Conservation (phyloP, 331 rosid species). For the Acacia concinna region DNA sequence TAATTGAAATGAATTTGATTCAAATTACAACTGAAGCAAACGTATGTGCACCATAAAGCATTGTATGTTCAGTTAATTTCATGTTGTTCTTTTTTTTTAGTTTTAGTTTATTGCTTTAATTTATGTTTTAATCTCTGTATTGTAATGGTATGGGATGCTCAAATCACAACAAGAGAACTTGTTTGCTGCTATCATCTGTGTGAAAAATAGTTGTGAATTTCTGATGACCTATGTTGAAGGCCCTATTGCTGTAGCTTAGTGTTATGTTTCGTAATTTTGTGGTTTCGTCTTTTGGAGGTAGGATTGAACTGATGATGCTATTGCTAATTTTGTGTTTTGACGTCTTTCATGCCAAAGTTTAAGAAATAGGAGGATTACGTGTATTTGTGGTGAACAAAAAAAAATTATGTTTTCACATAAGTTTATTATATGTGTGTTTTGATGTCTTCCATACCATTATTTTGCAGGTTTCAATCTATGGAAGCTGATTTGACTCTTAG, state of each 20-base stretch:
- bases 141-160: constrained; percentile 35
- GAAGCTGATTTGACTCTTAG: no score
- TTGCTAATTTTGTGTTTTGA: constrained; percentile 2
- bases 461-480: not conserved
- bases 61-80: no score
- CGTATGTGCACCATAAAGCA: no score
- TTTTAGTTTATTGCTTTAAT: no score
- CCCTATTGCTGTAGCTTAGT: constrained; percentile 25
- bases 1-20: no score
- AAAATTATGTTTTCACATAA: no score
- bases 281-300: not conserved
- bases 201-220: not conserved
- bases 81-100: no score
- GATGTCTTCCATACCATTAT: no score
- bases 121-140: no score
- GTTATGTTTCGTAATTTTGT: constrained; percentile 23
- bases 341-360: constrained; percentile 1
- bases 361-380: constrained; percentile 6
- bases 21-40: no score
- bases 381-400: constrained; percentile 18
- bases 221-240: constrained; percentile 13
- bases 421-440: no score
- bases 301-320: constrained; percentile 22
- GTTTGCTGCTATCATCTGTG: constrained; percentile 17
- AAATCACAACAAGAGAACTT: constrained; percentile 23